Conservation (phyloP, 2,329 filamentous ascomycete genomes). For the Phialocephala sp. region DNA sequence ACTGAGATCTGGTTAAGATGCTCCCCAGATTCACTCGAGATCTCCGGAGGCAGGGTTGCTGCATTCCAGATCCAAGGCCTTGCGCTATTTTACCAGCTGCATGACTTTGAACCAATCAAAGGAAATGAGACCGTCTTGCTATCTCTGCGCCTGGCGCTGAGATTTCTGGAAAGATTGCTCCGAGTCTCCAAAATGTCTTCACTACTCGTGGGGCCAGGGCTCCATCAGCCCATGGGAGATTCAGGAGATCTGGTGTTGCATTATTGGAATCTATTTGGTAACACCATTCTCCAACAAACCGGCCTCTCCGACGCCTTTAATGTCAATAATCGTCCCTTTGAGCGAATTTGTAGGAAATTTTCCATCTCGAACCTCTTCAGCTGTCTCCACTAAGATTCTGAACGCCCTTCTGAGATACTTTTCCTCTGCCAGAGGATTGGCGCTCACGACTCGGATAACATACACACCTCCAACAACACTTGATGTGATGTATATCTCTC, state of each 20-base stretch:
- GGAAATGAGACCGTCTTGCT: not conserved
- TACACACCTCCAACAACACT: conserved; percentile 75
- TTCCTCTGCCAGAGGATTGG: conserved; percentile 71
- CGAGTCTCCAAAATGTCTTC: not conserved
- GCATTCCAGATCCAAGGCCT: not conserved
- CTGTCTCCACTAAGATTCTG: conserved; percentile 65
- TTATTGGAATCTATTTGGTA: not conserved
- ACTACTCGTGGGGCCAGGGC: too few species aligned
- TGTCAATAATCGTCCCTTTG: conserved; percentile 29
- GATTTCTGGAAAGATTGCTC: not conserved
- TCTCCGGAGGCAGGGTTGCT: not conserved
- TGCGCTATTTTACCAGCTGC: not conserved
- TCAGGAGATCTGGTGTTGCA: not conserved
- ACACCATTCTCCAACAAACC: conserved; percentile 12
- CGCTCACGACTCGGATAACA: conserved; percentile 82
- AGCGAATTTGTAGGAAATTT: conserved; percentile 14
- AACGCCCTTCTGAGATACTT: conserved; percentile 76
- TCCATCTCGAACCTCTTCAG: conserved; percentile 40
- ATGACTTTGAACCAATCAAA: conserved; percentile 3
- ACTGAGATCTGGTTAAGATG: not conserved
- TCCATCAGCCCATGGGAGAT: not conserved
- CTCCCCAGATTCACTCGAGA: not conserved
- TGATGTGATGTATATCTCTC: conserved; percentile 83
- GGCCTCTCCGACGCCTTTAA: conserved; percentile 27
- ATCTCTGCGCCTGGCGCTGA: not conserved